Percentiles rank a stretch among this genome's conserved stretches.
Evolutionary conservation across 1,139 yeast species (phyloP).

Genomic region (Pichia sorboxylosa): DNA sequence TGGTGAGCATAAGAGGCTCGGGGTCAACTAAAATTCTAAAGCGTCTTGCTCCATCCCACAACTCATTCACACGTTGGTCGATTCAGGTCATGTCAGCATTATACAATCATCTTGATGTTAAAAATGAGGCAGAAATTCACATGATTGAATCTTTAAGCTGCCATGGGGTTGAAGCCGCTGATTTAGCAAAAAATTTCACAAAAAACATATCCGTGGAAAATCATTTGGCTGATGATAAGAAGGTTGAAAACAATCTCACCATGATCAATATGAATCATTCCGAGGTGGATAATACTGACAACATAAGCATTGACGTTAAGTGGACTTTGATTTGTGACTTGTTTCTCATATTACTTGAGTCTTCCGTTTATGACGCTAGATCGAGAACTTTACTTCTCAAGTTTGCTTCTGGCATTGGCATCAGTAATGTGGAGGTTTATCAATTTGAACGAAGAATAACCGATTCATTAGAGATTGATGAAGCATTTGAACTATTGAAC

Average conservation of each 20-base stretch:
- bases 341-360: conserved; percentile 66
- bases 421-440: conserved; percentile 52
- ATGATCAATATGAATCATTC: conserved; percentile 15
- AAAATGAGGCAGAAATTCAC: conserved; percentile 51
- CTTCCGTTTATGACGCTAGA: conserved; percentile 81
- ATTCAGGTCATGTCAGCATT: conserved; percentile 57
- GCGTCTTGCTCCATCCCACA: conserved; percentile 58
- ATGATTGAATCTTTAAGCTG: conserved; percentile 83
- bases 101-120: conserved; percentile 70
- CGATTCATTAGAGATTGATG: conserved; percentile 66
- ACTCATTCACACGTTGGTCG: conserved; percentile 80
- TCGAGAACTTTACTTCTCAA: conserved; percentile 63
- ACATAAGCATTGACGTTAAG: conserved; percentile 59
- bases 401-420: conserved; percentile 53
- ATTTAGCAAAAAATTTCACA: conserved; percentile 36
- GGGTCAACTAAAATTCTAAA: conserved; percentile 41
- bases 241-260: conserved; percentile 11
- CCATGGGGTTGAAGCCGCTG: conserved; percentile 72
- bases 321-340: conserved; percentile 93
- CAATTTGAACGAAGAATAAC: conserved; percentile 89
- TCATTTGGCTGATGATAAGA: conserved; percentile 9
- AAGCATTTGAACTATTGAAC: conserved; percentile 20
- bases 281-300: conserved; percentile 16
- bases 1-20: conserved; percentile 51
- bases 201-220: conserved; percentile 28